Evolutionary conservation across 202 grass and related monocot genomes (phyloP), one percentile per base, ranked within the genome.

Genomic region (Dendrocalamus latiflorus): DNA sequence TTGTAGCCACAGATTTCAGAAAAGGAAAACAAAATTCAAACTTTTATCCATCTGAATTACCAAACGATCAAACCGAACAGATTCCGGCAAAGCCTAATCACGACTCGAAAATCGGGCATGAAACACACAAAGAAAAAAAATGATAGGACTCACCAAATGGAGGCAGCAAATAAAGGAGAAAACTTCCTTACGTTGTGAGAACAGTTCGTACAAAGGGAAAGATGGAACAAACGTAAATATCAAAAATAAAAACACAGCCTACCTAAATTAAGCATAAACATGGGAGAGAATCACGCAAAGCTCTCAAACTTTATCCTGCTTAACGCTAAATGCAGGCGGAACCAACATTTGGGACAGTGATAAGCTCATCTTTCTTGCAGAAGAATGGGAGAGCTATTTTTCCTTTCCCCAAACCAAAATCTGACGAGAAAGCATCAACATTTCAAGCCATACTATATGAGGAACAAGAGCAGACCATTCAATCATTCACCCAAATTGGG

Each of bases 251-350:
- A n/a, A n/a, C n/a, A n/a, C n/a, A n/a, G 12, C 4, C 55, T 47
- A 28, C 84, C 88, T 74, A 78, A 90, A 80, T 63, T 64, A 87
- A 87, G 84, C 54, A 87, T 75, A 74, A 59, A 45, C 67, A 1
- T 1, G 14, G 42, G 79, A 86, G 88, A 51, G 79, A 82, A 75
- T n/a, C n/a, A 42, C 84, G 84, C 88, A 83, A 90, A 83, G 88
- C n/a, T 41, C 44, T 56, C n/a, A 15, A 68, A 72, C 53, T 47
- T 90, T 86, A 39, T 11, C 83, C 74, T 74, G 39, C 53, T 79
- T 48, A 68, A 86, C 79, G 88, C 84, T 42, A 90, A 65, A 86
- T 34, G 57, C 71, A 62, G 48, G 45, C 20, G 55, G 53, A 68
- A 33, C 20, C 36, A 7, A 7, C 65, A 60, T 72, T 48, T 50